A percentile compares a stretch with the other conserved stretches of the same genome.
Conservation (phyloP, 352 stramenopile genomes). For the Thraustochytrium sp. region DNA sequence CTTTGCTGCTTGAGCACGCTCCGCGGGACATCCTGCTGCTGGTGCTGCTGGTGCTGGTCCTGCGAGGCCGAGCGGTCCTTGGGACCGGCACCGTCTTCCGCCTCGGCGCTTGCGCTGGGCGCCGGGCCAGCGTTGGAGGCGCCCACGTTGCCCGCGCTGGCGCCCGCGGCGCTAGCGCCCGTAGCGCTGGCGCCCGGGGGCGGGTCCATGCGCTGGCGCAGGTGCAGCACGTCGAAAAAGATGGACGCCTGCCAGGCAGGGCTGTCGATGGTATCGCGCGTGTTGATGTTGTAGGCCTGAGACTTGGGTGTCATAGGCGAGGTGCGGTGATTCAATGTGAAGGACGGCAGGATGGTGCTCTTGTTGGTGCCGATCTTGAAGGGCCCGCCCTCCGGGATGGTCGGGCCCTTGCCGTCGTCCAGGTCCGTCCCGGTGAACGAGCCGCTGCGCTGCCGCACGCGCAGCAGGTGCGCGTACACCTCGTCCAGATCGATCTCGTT, state of each 20-base stretch:
- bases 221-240: conserved; percentile 33
- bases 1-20: background rate
- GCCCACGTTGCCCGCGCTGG: background rate
- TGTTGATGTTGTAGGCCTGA: background rate
- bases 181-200: background rate
- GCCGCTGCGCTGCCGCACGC: background rate
- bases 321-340: background rate
- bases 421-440: too few species aligned
- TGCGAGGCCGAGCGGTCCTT: background rate
- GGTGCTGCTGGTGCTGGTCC: background rate
- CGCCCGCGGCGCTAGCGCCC: background rate
- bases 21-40: too few species aligned
- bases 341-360: background rate
- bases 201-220: conserved; percentile 10
- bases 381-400: background rate
- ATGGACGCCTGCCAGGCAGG: conserved; percentile 12
- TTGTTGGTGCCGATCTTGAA: conserved; percentile 32
- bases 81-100: background rate
- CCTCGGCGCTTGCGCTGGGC: background rate
- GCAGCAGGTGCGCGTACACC: conserved; percentile 31
- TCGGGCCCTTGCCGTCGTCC: too few species aligned
- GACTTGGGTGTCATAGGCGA: background rate
- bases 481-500: conserved; percentile 42
- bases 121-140: background rate
- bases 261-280: conserved; percentile 17